Evolutionary conservation across 768 basidiomycete species (phyloP), one percentile per base, ranked within the genome.

Genomic region (Hygrophoropsis aurantiaca): DNA sequence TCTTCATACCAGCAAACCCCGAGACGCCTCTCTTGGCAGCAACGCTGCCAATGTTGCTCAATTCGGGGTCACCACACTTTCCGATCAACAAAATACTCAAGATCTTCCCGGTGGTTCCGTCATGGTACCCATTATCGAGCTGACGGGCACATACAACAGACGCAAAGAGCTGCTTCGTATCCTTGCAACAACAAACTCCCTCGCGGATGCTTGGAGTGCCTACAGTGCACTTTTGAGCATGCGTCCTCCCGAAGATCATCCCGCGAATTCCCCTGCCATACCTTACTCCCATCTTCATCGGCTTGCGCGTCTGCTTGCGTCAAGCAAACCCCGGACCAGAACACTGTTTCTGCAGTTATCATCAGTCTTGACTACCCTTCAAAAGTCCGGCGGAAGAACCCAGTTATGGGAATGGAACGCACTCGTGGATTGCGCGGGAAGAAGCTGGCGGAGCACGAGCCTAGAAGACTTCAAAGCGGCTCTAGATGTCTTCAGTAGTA

Each of bases 341-440:
- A 60, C 67, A 3, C 66, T 77, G 42, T 88, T 84, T 64, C 72
- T 82, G 8, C 82, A 80, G 11, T 72, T 91, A 3, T 70, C 88
- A n/a, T 77, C 82, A n/a, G 78, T 89, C 11, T 58, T 90, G 51
- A 75, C 75, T 35, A 74, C 72, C 36, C 67, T 91, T 33, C 79
- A 75, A 47, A 66, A 65, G 18, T 70, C 68, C n/a, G 82, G 80
- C 11, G 84, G 81, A 19, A 66, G 46, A 10, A 61, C 89, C 25
- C 70, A 78, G 52, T 55, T 68, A n/a, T 81, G 80, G 74, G 80
- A 90, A 60, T 91, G 89, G 86, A 91, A 90, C 59, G 70, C 79
- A 7, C 73, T 92, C 37, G 78, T 91, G 49, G 75, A 85, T 54
- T 74, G 72, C 58, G 81, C 84, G 1, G 87, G 82, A 13, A 78